Conservation (phyloP, 768 basidiomycete genomes). For the Leccinum barrowsii region DNA sequence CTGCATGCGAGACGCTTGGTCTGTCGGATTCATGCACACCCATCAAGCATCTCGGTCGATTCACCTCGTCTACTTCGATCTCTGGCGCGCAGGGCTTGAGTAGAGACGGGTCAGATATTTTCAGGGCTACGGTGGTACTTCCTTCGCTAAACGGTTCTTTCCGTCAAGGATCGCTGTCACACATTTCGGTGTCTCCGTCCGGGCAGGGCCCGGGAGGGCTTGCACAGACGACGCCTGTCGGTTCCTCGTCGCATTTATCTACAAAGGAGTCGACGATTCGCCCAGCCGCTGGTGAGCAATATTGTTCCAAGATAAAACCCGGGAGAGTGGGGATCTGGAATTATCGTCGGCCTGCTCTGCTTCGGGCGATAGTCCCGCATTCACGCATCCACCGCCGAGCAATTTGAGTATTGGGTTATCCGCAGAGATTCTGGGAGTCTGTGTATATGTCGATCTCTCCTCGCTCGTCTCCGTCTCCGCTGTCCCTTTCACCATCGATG, state of each 20-base stretch:
- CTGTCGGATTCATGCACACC: conserved; percentile 13
- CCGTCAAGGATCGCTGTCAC: conserved; percentile 9
- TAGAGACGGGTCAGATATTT: conserved; percentile 4
- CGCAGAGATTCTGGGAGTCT: conserved; percentile 28
- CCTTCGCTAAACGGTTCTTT: conserved; percentile 27
- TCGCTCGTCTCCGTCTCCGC: conserved; percentile 13
- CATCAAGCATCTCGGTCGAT: conserved; percentile 12
- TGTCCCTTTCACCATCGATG: conserved; percentile 12
- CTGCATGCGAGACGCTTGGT: not conserved
- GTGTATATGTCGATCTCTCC: conserved; percentile 10
- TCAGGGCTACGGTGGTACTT: conserved; percentile 18
- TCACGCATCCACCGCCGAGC: conserved; percentile 1
- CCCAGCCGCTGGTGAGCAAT: too few species aligned
- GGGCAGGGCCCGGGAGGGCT: not conserved
- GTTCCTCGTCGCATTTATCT: not conserved
- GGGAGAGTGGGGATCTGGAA: not conserved
- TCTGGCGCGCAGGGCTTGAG: not conserved
- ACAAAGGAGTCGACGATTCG: not conserved
- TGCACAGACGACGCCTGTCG: not conserved
- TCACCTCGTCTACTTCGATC: conserved; percentile 2
- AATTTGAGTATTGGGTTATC: conserved; percentile 14
- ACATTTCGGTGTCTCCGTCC: not conserved
- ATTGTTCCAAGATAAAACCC: not conserved
- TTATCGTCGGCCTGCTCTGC: not conserved
- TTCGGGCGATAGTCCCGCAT: not conserved